Conservation (phyloP, 371 early-diverging fungal species). For the Mortierella sp. region DNA sequence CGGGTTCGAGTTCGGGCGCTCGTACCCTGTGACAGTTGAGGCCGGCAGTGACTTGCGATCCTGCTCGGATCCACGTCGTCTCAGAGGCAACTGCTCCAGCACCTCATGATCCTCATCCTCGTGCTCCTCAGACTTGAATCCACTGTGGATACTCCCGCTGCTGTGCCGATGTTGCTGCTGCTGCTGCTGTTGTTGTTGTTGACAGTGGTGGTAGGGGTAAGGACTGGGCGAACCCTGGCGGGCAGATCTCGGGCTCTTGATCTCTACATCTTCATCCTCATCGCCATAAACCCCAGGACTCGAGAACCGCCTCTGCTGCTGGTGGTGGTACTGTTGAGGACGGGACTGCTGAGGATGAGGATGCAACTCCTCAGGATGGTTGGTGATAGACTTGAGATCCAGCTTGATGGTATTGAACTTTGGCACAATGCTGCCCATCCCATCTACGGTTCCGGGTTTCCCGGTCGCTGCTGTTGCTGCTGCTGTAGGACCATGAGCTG, state of each 20-base stretch:
- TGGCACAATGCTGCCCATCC: slow-evolving; percentile 40
- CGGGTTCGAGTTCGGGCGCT: slow-evolving; percentile 40
- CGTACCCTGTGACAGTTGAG: slow-evolving; percentile 28
- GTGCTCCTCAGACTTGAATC: background rate
- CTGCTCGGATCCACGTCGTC: background rate
- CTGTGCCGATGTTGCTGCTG: slow-evolving; percentile 6
- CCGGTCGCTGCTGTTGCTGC: too few relatives aligned
- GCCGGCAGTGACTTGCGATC: background rate
- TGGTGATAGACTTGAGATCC: slow-evolving; percentile 24
- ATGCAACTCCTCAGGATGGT: slow-evolving; percentile 3
- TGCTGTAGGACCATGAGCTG: too few relatives aligned
- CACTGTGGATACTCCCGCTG: background rate
- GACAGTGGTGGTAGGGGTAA: background rate
- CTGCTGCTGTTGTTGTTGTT: background rate
- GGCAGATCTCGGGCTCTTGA: background rate
- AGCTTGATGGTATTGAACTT: slow-evolving; percentile 47
- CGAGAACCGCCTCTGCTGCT: slow-evolving; percentile 3
- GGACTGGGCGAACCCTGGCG: background rate
- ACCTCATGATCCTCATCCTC: background rate
- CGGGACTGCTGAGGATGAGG: background rate
- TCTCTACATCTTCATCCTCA: background rate
- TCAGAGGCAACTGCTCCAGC: background rate
- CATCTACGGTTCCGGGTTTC: background rate
- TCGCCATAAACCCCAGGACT: background rate
- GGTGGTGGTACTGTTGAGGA: background rate